Conservation (phyloP, 345 rosid species). For the Arabidopsis thaliana region TAIR10.1 NC_003071.7:10080001-10080500, state of each 20-base stretch:
- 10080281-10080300: conserved; percentile 35
- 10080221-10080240: background rate
- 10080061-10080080: conserved; percentile 23
- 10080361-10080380: conserved; percentile 62
- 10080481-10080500: background rate
- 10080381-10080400: conserved; percentile 52
- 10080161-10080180: conserved; percentile 47
- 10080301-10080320: conserved; percentile 49
- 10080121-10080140: conserved; percentile 11
- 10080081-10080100: conserved; percentile 44
- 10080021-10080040: conserved; percentile 31
- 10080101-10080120: conserved; percentile 24
- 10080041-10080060: conserved; percentile 49
- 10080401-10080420: background rate
- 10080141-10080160: conserved; percentile 43
- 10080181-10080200: conserved; percentile 39
- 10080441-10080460: background rate
- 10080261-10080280: conserved; percentile 46
- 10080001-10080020: conserved; percentile 22
- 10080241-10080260: conserved; percentile 29
- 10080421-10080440: background rate
- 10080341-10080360: conserved; percentile 49
- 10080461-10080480: no score
- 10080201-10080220: conserved; percentile 25
- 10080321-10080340: conserved; percentile 44